These are phyloP conservation scores for Phalaenopsis aphrodite DNA, from an alignment of 106 monocot genomes.

Conservation along the genomic window DNA sequence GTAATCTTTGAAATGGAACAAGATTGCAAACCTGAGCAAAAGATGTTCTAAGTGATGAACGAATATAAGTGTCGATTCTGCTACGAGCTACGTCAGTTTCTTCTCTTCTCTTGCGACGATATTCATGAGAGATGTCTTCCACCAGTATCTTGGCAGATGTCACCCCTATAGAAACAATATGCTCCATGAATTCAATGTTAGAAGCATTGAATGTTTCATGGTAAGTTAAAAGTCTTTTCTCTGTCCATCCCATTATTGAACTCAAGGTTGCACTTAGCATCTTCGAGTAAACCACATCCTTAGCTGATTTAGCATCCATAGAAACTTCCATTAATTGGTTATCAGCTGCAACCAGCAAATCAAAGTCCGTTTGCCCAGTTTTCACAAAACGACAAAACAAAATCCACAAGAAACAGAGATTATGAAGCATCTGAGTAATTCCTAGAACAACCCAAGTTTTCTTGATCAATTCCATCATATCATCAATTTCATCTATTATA, in stretches of 20 bases:
- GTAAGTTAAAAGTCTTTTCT: constrained; percentile 89
- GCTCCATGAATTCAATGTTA: constrained; percentile 83
- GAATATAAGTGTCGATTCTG: constrained; percentile 80
- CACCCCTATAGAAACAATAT: constrained; percentile 81
- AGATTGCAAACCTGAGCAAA: constrained; percentile 80
- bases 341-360: constrained; percentile 82
- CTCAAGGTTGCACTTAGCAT: constrained; percentile 75
- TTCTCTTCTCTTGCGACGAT: constrained; percentile 66
- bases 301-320: constrained; percentile 76
- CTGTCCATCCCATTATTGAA: constrained; percentile 90
- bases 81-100: constrained; percentile 84
- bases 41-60: constrained; percentile 88
- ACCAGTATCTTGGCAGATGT: constrained; percentile 73
- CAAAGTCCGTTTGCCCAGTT: constrained; percentile 59
- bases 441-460: constrained; percentile 93
- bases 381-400: constrained; percentile 64
- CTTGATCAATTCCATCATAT: constrained; percentile 81
- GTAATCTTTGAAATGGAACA: neutral
- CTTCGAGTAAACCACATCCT: constrained; percentile 77
- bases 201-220: constrained; percentile 74
- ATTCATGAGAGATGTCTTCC: constrained; percentile 92
- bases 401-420: constrained; percentile 79
- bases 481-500: constrained; percentile 85
- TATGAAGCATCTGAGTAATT: constrained; percentile 73
- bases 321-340: constrained; percentile 75